Evolutionary conservation across 1,139 yeast species (phyloP).

Genomic region (Pichia sp.): DNA sequence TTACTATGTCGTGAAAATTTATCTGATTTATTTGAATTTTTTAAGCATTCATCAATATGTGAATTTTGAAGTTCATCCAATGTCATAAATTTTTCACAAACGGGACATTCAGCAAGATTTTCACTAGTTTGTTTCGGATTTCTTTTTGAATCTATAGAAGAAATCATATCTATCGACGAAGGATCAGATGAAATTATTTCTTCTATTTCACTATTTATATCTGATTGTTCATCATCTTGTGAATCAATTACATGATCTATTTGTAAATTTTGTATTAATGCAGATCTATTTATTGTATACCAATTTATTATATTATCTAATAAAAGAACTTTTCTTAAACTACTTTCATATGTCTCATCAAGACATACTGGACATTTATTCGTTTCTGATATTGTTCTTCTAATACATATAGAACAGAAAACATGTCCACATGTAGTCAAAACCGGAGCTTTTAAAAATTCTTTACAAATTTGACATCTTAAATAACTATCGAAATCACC

Average conservation of each 20-base stretch:
- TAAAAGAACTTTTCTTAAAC: conserved; percentile 59
- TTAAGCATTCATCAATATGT: conserved; percentile 69
- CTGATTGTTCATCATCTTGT: conserved; percentile 10
- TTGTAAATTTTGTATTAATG: conserved; percentile 30
- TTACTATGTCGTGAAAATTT: conserved; percentile 1
- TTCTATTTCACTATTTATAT: neutral
- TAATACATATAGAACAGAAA: conserved; percentile 84
- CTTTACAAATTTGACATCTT: conserved; percentile 90
- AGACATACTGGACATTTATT: conserved; percentile 78
- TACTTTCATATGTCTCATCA: conserved; percentile 63
- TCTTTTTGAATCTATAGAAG: too few species aligned
- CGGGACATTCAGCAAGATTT: conserved; percentile 55
- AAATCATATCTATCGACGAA: neutral
- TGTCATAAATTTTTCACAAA: conserved; percentile 55
- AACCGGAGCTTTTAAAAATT: conserved; percentile 74
- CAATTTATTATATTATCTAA: conserved; percentile 66
- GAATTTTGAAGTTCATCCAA: conserved; percentile 50
- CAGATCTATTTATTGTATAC: conserved; percentile 42
- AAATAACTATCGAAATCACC: conserved; percentile 61
- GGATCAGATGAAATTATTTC: neutral
- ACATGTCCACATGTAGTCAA: conserved; percentile 84
- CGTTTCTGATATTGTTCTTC: conserved; percentile 57
- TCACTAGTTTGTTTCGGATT: conserved; percentile 13
- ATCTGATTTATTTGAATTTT: conserved; percentile 10
- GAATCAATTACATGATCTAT: conserved; percentile 10